phyloP scores from a whole-genome alignment of 768 basidiomycete genomes.

The Boletus rubropictus region DNA sequence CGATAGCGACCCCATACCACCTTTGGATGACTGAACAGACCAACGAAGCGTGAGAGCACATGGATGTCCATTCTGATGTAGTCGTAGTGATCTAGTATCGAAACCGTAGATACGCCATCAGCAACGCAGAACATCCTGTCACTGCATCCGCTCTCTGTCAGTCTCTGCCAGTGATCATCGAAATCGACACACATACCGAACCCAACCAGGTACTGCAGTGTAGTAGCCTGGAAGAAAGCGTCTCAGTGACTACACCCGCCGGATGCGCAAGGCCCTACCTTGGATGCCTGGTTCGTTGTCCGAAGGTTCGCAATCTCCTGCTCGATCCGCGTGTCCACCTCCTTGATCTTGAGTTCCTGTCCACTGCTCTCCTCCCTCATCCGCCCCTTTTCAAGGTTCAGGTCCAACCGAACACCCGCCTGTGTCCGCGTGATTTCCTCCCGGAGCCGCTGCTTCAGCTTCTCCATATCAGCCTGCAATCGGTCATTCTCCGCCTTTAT shows the following conservation, averaged over 20 bases:
- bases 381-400: slow-evolving; percentile 95
- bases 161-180: not conserved
- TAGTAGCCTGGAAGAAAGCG: slow-evolving; percentile 53
- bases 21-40: slow-evolving; percentile 45
- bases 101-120: slow-evolving; percentile 86
- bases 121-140: slow-evolving; percentile 77
- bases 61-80: not conserved
- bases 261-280: slow-evolving; percentile 39
- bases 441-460: slow-evolving; percentile 86
- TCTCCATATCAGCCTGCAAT: slow-evolving; percentile 86
- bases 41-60: not conserved
- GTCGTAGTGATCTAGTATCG: not conserved
- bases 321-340: slow-evolving; percentile 96
- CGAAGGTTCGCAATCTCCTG: slow-evolving; percentile 86
- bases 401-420: slow-evolving; percentile 86
- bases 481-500: slow-evolving; percentile 96
- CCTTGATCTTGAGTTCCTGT: slow-evolving; percentile 94
- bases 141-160: slow-evolving; percentile 39
- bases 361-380: slow-evolving; percentile 89
- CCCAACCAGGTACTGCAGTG: slow-evolving; percentile 81
- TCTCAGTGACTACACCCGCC: slow-evolving; percentile 3
- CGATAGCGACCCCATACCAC: slow-evolving; percentile 60
- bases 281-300: slow-evolving; percentile 80
- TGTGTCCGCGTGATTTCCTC: slow-evolving; percentile 92
- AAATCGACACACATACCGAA: slow-evolving; percentile 52